Base-by-base conservation (phyloP, 2,329 filamentous ascomycete species). In the Botrytis paeoniae region DNA sequence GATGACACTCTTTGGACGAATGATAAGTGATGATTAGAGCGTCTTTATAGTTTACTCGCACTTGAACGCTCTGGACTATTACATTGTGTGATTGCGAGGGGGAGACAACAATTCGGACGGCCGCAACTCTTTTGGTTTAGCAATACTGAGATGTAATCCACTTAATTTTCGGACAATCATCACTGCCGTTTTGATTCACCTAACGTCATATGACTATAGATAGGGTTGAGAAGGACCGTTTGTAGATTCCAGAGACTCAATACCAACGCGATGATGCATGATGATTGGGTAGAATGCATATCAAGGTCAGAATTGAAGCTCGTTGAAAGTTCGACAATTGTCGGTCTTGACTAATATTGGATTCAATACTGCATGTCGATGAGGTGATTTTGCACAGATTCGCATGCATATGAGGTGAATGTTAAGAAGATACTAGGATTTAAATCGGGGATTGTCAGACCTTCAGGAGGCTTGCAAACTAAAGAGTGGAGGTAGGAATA, bases 1-100 rank as follows among this genome's bases (percentile, higher is more conserved):
- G 1, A 48, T 37, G 4, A 29, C 5, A 20, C 5, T 3, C 0
- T 12, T 14, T 9, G 35, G 1, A 54, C 0, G 8, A 18, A 37
- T 4, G 22, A 66, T 12, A n/a, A 39, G 63, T 51, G 16, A 22
- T 39, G 4, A 8, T 37, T 9, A 39, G 8, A 39, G 14, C 4
- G 7, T 10, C 45, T 54, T 66, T 66, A 66, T 66, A 66, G 22
- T 39, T 29, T 5, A 20, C 12, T 12, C 20, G 20, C 20, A 25
- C 22, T 37, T 39, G 45, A 39, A 32, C 32, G 14, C 63, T 39
- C 22, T 29, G 22, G 45, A 22, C 16, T n/a, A 51, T 29, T 7
- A 5, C 14, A n/a, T n/a, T 32, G 37, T 25, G 16, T 8, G 4
- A 54, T 39, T 7, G 51, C 32, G 43, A 51, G 16, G 8, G 14